These are phyloP conservation scores for Gaeumannomyces tritici DNA, from an alignment of 2,329 filamentous ascomycete genomes.

Conservation along the genomic window DNA sequence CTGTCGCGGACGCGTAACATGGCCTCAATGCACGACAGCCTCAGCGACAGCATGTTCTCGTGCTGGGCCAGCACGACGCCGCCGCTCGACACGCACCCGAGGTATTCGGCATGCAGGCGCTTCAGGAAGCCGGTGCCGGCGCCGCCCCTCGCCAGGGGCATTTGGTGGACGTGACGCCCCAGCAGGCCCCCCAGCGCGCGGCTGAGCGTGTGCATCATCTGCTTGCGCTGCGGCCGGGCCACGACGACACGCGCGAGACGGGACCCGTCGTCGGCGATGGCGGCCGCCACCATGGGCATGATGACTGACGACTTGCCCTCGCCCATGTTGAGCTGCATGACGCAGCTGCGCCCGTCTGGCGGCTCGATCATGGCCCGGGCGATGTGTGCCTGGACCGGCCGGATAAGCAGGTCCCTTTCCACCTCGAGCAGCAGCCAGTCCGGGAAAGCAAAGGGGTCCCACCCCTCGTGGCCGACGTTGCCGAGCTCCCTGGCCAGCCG, in stretches of 20 bases:
- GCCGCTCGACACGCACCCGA: conserved; percentile 16
- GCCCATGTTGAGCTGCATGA: conserved; percentile 64
- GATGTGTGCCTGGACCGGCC: conserved; percentile 48
- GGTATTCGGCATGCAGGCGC: too few relatives aligned
- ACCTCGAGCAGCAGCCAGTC: conserved; percentile 57
- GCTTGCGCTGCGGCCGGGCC: conserved; percentile 49
- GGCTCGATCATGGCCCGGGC: conserved; percentile 44
- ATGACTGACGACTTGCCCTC: conserved; percentile 64
- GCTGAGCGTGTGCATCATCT: conserved; percentile 49
- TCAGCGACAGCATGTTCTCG: conserved; percentile 54
- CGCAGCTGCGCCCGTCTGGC: conserved; percentile 28
- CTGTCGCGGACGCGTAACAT: too few relatives aligned
- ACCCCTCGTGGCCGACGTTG: conserved; percentile 46
- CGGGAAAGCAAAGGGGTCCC: conserved; percentile 39
- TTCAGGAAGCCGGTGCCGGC: too few relatives aligned
- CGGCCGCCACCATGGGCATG: conserved; percentile 49
- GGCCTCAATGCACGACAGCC: conserved; percentile 51
- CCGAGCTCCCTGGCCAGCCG: conserved; percentile 27
- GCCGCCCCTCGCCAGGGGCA: conserved; percentile 41
- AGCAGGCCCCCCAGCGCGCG: conserved; percentile 46
- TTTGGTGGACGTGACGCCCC: conserved; percentile 40
- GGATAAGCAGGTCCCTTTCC: conserved; percentile 52
- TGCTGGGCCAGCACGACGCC: conserved; percentile 53
- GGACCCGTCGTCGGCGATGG: conserved; percentile 36
- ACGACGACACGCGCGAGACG: conserved; percentile 49